Evolutionary conservation across 768 basidiomycete species (phyloP), one percentile per base, ranked within the genome.

Genomic region (Termitomyces heimii): DNA sequence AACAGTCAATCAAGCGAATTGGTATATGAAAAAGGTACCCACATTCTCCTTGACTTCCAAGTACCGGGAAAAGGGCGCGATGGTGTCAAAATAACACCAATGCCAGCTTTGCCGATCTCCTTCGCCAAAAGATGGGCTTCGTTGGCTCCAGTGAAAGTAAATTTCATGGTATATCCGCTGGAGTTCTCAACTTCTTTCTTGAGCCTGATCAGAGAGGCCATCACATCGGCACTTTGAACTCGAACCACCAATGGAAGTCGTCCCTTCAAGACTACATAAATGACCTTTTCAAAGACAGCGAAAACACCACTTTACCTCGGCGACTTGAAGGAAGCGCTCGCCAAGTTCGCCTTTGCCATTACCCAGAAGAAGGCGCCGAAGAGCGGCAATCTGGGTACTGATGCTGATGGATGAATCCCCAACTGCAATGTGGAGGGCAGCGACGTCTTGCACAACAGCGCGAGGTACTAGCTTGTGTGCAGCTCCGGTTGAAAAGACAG

Each of bases 171-270:
- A 1, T 64, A 68, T 10, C 71, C 70, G 18, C 68, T 80, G 28
- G 65, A 67, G 4, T 69, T 56, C 63, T 88, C 85, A 0, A 85
- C 72, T 60, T 89, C 82, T 48, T 72, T 71, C 71, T 89, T 90
- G 55, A 95, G 77, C 29, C 75, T 69, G 48, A 95, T 75, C 37
- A 94, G 70, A 0, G 87, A 83, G 1, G 88, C 89, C 62, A 95
- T 94, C 49, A 88, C 75, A 68, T 95, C 94, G 5, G 90, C 92
- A 63, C 78, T 92, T 60, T 87, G 75, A 2, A 82, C 85, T 52
- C 85, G 81, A 12, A 94, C 73, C 6, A 95, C 86, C 14, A 97
- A 72, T 5, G 89, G 85, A 20, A 93, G 75, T 34, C 75, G 66
- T 10, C 91, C 89, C 84, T 88, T 58, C 22, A 54, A 18, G 32